Evolutionary conservation across 202 grass and related monocot genomes (phyloP), one percentile per base, ranked within the genome.

Genomic region (Bolboschoenoplectus hybrid): DNA sequence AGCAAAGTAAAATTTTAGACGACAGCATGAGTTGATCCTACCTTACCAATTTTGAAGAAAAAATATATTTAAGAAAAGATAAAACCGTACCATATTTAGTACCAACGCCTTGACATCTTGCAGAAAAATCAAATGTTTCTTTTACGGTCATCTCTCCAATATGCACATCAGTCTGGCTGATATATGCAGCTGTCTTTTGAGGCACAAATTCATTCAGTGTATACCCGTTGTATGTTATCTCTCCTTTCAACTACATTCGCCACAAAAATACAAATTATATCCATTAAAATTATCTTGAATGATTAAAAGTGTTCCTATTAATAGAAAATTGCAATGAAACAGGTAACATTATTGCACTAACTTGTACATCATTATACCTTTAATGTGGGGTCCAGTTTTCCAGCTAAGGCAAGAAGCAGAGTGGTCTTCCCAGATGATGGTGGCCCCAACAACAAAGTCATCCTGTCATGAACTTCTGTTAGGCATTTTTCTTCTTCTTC

Each of bases 351-450:
- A 38, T 46, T 44, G 16, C 60, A 40, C 34, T 2, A 9, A 39
- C 2, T 20, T 84, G 41, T 35, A 17, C 6, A 39, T 51, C n/a
- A 68, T 1, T 10, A 19, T 53, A 88, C 86, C 86, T 91, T 88
- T 43, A 99, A 88, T 80, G 86, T 11, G 16, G 89, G 89, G 83
- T 97, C 97, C 8, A 99, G 88, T 88, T 99, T 99, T 17, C 97
- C 93, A 35, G 97, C 97, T 55, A 98, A 87, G 0, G 97, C 90
- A 11, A 98, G 89, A 50, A 98, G 84, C 72, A 98, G 90, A 1
- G 93, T 98, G 0, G 97, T 98, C 89, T 98, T 98, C 74, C 96
- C 97, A 20, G 97, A 98, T 55, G 97, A 98, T 26, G 97, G 97
- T 26, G 97, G 97, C 20, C 97, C 97, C 9, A 98, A 84, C 16